Conservation (phyloP, 257 asterid genomes). For the Scutellaria barbata region DNA sequence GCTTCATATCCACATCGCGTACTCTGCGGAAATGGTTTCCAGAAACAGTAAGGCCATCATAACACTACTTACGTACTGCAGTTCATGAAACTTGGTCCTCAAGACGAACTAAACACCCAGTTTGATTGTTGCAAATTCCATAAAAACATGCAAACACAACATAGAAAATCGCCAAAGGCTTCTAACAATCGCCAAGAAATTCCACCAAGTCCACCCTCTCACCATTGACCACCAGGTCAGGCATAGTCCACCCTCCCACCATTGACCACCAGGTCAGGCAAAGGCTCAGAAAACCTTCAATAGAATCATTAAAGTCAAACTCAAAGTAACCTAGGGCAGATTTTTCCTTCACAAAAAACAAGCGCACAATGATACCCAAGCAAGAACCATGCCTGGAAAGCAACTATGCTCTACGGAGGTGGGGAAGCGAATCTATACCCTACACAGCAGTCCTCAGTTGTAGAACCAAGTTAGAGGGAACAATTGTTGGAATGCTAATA, state of each 20-base stretch:
- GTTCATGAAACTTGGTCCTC: slow-evolving; percentile 95
- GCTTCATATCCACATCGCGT: slow-evolving; percentile 99
- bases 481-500: slow-evolving; percentile 1
- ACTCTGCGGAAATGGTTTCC: slow-evolving; percentile 99
- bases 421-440: slow-evolving; percentile 42
- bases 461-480: slow-evolving; percentile 10
- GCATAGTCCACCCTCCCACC: slow-evolving; percentile 75
- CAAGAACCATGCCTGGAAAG: slow-evolving; percentile 54
- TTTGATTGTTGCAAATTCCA: slow-evolving; percentile 94
- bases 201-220: slow-evolving; percentile 94
- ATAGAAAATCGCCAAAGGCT: slow-evolving; percentile 94
- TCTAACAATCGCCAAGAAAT: slow-evolving; percentile 87
- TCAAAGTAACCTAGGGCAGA: slow-evolving; percentile 51
- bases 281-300: slow-evolving; percentile 93
- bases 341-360: slow-evolving; percentile 68
- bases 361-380: slow-evolving; percentile 55
- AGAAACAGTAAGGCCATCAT: slow-evolving; percentile 99
- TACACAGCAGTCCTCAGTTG: slow-evolving; percentile 27
- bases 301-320: slow-evolving; percentile 93
- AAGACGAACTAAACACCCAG: slow-evolving; percentile 98
- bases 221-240: slow-evolving; percentile 93
- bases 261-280: slow-evolving; percentile 84
- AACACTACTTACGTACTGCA: slow-evolving; percentile 81
- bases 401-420: slow-evolving; percentile 41
- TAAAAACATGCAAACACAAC: slow-evolving; percentile 90